phyloP scores from a whole-genome alignment of 768 basidiomycete genomes.

The Goffeauzyma gilvescens region DNA sequence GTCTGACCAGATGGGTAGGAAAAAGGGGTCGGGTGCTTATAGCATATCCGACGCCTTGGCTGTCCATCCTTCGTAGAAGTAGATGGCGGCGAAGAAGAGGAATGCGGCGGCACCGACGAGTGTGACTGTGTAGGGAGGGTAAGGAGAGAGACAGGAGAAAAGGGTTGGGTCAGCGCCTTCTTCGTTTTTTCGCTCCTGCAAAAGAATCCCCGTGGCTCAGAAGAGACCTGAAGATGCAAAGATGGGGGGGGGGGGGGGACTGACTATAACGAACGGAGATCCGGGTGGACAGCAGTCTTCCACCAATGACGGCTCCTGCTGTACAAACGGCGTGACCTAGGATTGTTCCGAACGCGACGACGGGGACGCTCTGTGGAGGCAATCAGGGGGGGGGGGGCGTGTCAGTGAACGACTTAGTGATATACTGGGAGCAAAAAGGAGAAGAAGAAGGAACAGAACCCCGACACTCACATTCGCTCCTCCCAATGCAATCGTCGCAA shows the following conservation, averaged over 20 bases:
- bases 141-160: neutral
- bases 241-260: constrained; percentile 21
- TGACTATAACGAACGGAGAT: constrained; percentile 85
- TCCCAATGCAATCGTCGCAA: constrained; percentile 85
- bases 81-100: constrained; percentile 61
- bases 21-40: no score
- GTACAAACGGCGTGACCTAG: constrained; percentile 77
- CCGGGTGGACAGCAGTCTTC: constrained; percentile 76
- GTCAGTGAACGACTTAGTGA: neutral
- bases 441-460: neutral
- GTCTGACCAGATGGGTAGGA: no score
- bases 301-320: constrained; percentile 74
- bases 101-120: constrained; percentile 64
- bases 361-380: constrained; percentile 56
- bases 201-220: no score
- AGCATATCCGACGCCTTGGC: no score
- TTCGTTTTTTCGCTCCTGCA: no score
- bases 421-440: neutral
- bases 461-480: constrained; percentile 62
- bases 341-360: constrained; percentile 76
- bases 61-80: constrained; percentile 46
- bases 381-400: neutral
- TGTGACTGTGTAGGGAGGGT: constrained; percentile 42
- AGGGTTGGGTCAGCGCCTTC: neutral
- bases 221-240: neutral